Base-by-base conservation (phyloP, 148 eudicot species). In the Fallopia convolvulus region DNA sequence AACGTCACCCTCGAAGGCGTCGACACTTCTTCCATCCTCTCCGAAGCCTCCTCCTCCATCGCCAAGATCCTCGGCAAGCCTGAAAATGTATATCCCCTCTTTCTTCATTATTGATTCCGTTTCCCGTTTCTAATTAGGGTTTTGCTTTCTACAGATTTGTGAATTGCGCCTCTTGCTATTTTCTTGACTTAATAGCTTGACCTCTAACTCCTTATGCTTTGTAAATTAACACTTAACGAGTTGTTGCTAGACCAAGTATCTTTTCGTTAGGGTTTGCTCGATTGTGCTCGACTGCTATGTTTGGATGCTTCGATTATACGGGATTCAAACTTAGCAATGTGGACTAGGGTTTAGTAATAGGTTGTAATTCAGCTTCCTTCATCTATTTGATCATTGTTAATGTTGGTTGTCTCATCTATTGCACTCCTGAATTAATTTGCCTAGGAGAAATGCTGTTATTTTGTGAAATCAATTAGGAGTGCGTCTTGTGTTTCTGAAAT, bases 41-140 rank as follows among this genome's bases (percentile, higher is more conserved):
- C 90, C 32, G 93, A 94, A 48, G 96, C 97, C 49, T 87, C 99
- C n/a, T 86, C 96, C 77, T 74, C 90, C 50, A 84, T 92, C 39
- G 92, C 97, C 72, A 75, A 80, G 42, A 75, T 94, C 86, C 84
- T 94, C 82, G 96, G 96, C 81, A 92, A 94, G 80, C 96, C 98
- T 40, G 87, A 86, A 17, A 83, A 88, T 70, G 97, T 92, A 68
- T 83, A 0, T 70, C 48, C 60, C 77, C 74, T 76, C 76, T 70
- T 70, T 77, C 48, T 73, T 0, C 53, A 6, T 23, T 15, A 42
- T 52, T 0, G 33, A 44, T 46, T 21, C 55, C 17, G 20, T 73
- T 73, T 73, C 50, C 20, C 30, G 17, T 65, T 65, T 65, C 41
- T 65, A 14, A 0, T 68, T 68, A 68, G 72, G 72, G 72, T 68